Conservation (phyloP, 768 basidiomycete genomes). For the Naganishia friedmannii region DNA sequence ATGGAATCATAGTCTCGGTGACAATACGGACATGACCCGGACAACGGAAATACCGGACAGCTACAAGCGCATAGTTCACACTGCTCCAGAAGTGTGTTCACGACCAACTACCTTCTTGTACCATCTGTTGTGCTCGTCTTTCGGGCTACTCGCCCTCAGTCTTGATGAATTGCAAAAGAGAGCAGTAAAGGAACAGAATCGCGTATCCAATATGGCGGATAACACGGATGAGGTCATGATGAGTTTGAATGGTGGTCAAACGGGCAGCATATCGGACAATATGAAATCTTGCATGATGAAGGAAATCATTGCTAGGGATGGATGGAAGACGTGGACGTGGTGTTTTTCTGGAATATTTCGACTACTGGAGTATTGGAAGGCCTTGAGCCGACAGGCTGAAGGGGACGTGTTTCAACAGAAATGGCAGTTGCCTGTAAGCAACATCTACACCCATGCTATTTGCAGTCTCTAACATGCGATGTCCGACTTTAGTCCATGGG, state of each 20-base stretch:
- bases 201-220: not conserved
- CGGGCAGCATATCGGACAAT: slow-evolving; percentile 9
- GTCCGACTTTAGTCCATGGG: not conserved
- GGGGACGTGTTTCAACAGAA: not conserved
- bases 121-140: slow-evolving; percentile 10
- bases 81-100: slow-evolving; percentile 13
- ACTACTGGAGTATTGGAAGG: slow-evolving; percentile 10
- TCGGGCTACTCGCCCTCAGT: slow-evolving; percentile 9
- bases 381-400: not conserved
- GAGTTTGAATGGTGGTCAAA: slow-evolving; percentile 11
- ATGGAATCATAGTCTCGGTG: not conserved
- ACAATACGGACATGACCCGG: no score
- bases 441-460: not conserved
- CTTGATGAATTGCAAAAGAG: slow-evolving; percentile 1
- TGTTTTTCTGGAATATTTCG: slow-evolving; percentile 11
- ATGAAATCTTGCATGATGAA: slow-evolving; percentile 8
- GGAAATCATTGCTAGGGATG: slow-evolving; percentile 20
- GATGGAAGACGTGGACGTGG: slow-evolving; percentile 17
- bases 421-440: slow-evolving; percentile 9
- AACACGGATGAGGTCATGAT: slow-evolving; percentile 15
- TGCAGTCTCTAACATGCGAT: not conserved
- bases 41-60: not conserved
- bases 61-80: slow-evolving; percentile 14
- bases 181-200: slow-evolving; percentile 1
- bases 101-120: slow-evolving; percentile 9